Evolutionary conservation across 805 yeast species (phyloP), one percentile per base, ranked within the genome.

Genomic region (Saccharomycopsis sp.): DNA sequence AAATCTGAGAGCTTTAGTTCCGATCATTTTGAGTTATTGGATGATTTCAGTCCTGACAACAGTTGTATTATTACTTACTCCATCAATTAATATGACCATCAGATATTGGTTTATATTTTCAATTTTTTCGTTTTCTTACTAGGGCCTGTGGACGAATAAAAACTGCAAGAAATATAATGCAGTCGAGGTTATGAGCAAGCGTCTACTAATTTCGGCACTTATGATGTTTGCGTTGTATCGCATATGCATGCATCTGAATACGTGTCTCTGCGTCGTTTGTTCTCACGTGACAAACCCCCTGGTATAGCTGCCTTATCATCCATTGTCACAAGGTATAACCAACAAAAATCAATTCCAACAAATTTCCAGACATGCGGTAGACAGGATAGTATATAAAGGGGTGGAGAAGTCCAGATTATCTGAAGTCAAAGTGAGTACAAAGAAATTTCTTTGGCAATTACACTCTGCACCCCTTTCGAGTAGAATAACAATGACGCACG

Each of bases 1-100:
- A 68, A 68, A 72, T 60, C 70, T 73, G 54, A 61, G 47, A 19
- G 54, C 62, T 56, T 38, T 61, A 20, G 63, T 53, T 9, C 54
- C 62, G 52, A 83, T 71, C 63, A 85, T 79, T 59, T 75, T 78
- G 15, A 8, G 24, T 12, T n/a, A n/a, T n/a, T n/a, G n/a, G n/a
- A n/a, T n/a, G n/a, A n/a, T n/a, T n/a, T n/a, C n/a, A n/a, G n/a
- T n/a, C n/a, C n/a, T n/a, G n/a, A n/a, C n/a, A n/a, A n/a, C n/a
- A n/a, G n/a, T n/a, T n/a, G n/a, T n/a, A n/a, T n/a, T n/a, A n/a
- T n/a, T n/a, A n/a, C n/a, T n/a, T n/a, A n/a, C n/a, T n/a, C n/a
- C n/a, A n/a, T n/a, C n/a, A n/a, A n/a, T n/a, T n/a, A n/a, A n/a
- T n/a, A n/a, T n/a, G n/a, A n/a, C n/a, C n/a, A n/a, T n/a, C n/a